Evolutionary conservation across 306 rosid genomes (phyloP), one percentile per base, ranked within the genome.

Genomic region (Geum urbanum): DNA sequence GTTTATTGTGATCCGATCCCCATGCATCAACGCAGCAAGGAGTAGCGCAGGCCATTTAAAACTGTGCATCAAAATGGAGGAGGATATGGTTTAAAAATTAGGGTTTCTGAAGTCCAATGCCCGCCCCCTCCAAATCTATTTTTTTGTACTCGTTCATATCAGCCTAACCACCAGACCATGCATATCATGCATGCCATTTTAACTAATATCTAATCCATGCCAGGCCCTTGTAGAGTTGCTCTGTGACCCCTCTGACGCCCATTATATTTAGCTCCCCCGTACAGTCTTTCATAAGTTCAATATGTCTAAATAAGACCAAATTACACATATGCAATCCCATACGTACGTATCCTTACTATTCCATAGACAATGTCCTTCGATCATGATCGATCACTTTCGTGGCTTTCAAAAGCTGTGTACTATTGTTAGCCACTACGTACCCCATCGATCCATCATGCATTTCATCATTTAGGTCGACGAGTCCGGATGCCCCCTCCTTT

Each of bases 11-110:
- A 56, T 37, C 18, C 22, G 40, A 56, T 37, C 18, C 22, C 19
- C 50, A 18, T 19, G 62, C 41, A 39, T 68, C 18, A 67, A 51
- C 9, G 72, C 61, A 68, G 60, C 39, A 37, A n/a, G 52, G 62
- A 39, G 9, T 55, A 22, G 7, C 40, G 72, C 62, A 20, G 62
- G 62, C 62, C 72, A 9, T 39, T 52, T 51, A 5, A 67, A 50
- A 35, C 51, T 67, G 60, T n/a, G 19, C 60, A 19, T 27, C 18
- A 35, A 35, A 12, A 67, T 3, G 19, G 51, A 32, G 19, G n/a
- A n/a, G n/a, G n/a, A n/a, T n/a, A n/a, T n/a, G n/a, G n/a, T n/a
- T n/a, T n/a, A n/a, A n/a, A n/a, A 0, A 66, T 48, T 24, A 55
- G 60, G 60, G 32, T 27, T 27, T 55, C 11, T 9, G 1, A 20